Base-by-base conservation (phyloP, 2,329 filamentous ascomycete species). In the Aspergillus japonicus region DNA sequence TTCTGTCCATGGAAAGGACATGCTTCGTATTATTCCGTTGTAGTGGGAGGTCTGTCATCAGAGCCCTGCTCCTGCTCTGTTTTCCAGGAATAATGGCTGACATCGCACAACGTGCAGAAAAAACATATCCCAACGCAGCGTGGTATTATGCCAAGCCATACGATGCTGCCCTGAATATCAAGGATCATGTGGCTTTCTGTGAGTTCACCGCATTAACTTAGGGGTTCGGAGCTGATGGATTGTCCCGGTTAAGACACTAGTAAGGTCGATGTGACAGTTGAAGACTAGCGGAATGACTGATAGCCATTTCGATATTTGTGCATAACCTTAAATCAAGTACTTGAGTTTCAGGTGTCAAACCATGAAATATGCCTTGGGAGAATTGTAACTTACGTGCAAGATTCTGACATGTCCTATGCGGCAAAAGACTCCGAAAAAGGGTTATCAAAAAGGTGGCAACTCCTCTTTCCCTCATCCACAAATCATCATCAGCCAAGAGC, bases 111-210 rank as follows among this genome's bases (percentile, higher is more conserved):
- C 12, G 21, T 21, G 8, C 58, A 81, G 82, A 78, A 44, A 75
- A 76, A 5, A 78, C 80, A 54, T 61, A 84, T 21, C 73, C 79
- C 39, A 83, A 87, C 61, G 83, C 81, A 2, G 85, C 83, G 0
- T 87, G 85, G 85, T 86, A 82, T 64, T 87, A 87, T 62, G 78
- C 83, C 2, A 68, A 79, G 47, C 79, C 84, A 1, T 78, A 80
- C 56, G 78, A 80, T 24, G 81, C 79, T 49, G 79, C 80, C 31
- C 71, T 78, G 55, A 75, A 77, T 65, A 84, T 87, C 64, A 82
- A 81, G 68, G 80, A 80, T 48, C 77, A 83, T 66, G 81, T 87
- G 44, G 84, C 85, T 4, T 87, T 87, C 66, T 86, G 84, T 82
- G 73, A 80, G 83, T 68, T 31, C 11, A 1, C 19, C 14, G 23